Base-by-base conservation (phyloP, 2,329 filamentous ascomycete species). In the Penicillium sp. region DNA sequence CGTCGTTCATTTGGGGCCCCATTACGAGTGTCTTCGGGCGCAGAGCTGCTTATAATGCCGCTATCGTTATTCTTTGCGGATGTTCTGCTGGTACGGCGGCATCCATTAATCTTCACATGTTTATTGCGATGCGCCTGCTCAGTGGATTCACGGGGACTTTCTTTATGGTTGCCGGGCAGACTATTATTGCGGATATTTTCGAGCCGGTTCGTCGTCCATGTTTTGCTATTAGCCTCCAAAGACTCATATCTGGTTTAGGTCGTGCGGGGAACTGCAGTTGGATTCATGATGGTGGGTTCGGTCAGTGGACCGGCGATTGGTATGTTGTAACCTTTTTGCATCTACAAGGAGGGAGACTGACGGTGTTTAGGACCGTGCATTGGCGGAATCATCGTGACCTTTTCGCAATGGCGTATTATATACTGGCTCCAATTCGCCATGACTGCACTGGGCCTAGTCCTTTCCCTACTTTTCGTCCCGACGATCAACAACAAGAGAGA, bases 351-450 rank as follows among this genome's bases (percentile, higher is more conserved):
- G 13, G 8, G 10, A 6, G 16, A 39, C 41, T 62, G 16, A 62
- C 36, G 16, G n/a, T 10, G 16, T 2, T 13, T 40, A 70, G 68
- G 67, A 7, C 72, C 73, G 9, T 88, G 90, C 61, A 75, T 91
- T 9, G 88, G 88, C 25, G 89, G 88, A 30, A 83, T 91, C 46
- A 89, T 92, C 47, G 87, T 92, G 31, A 91, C 88, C 0, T 91
- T 84, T 67, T 77, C 79, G 4, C 81, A 78, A 3, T 92, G 89
- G 89, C 81, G 87, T 18, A 81, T 83, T 48, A 90, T 91, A 51
- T 91, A 90, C 74, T 91, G 87, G 85, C 74, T 91, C 1, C 88
- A 92, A 66, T 84, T 85, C 1, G 87, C 79, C 1, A 78, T 90
- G 42, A 84, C 85, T 0, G 84, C 80, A 1, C 65, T 81, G 0